Evolutionary conservation across 2,329 filamentous ascomycete species (phyloP).

Genomic region (Capronia coronata): DNA sequence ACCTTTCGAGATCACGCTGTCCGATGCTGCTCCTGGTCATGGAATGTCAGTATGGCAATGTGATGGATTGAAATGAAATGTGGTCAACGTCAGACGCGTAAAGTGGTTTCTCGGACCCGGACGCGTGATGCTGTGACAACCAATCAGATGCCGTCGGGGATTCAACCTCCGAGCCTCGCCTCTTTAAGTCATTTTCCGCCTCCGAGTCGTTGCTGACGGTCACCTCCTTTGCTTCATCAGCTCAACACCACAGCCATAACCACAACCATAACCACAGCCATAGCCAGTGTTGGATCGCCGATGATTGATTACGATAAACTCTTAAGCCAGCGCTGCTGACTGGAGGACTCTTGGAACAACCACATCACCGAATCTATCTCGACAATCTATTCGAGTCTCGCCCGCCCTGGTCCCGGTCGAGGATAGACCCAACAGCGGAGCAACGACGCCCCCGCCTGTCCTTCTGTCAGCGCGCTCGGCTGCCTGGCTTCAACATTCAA

Average conservation of each 20-base stretch:
- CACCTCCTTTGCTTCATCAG: not conserved
- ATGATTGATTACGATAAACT: too few species aligned
- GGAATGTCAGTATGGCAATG: not conserved
- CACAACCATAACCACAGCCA: not conserved
- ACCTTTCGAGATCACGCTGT: too few species aligned
- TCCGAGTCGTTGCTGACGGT: not conserved
- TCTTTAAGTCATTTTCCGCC: not conserved
- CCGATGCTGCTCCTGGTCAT: too few species aligned
- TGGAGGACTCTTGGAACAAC: too few species aligned
- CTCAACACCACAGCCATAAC: not conserved
- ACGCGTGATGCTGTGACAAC: slow-evolving; percentile 10
- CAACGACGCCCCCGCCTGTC: not conserved
- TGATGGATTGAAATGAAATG: not conserved
- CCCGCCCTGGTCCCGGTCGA: too few species aligned
- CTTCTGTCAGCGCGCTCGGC: not conserved
- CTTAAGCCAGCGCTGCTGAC: too few species aligned
- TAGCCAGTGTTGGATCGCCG: not conserved
- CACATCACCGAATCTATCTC: too few species aligned
- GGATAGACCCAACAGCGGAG: too few species aligned
- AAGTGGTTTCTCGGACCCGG: slow-evolving; percentile 19
- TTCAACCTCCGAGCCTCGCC: not conserved
- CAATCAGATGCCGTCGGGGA: not conserved
- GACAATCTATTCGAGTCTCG: too few species aligned
- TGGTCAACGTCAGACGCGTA: slow-evolving; percentile 13
- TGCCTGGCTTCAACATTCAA: not conserved